Evolutionary conservation across 2,329 filamentous ascomycete species (phyloP).

Genomic region (Hypoxylon sp.): DNA sequence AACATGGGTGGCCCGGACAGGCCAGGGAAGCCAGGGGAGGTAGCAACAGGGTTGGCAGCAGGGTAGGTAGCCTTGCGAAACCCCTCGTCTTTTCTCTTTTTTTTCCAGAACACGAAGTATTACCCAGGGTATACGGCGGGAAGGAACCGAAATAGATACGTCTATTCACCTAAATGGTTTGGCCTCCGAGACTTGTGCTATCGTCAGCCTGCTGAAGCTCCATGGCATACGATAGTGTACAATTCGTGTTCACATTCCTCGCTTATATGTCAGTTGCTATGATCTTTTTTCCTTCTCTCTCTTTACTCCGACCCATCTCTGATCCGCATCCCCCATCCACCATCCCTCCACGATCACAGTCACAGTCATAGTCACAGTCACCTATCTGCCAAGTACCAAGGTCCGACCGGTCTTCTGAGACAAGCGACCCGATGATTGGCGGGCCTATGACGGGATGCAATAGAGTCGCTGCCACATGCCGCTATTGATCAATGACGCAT

Average conservation of each 20-base stretch:
- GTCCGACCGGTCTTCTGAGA: constrained; percentile 44
- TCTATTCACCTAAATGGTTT: background rate
- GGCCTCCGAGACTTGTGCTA: background rate
- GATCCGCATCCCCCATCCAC: constrained; percentile 29
- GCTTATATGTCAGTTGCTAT: constrained; percentile 7
- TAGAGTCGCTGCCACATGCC: constrained; percentile 38
- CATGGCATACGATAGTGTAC: constrained; percentile 6
- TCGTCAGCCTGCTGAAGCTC: constrained; percentile 4
- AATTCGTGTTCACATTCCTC: constrained; percentile 34
- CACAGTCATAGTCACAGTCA: too few relatives aligned
- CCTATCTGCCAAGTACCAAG: constrained; percentile 16
- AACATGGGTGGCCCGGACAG: constrained; percentile 24
- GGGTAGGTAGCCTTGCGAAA: constrained; percentile 35
- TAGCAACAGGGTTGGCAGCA: background rate
- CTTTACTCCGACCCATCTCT: constrained; percentile 10
- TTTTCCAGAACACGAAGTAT: constrained; percentile 30
- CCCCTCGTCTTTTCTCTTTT: constrained; percentile 34
- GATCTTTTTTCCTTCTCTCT: constrained; percentile 5
- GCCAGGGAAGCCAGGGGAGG: background rate
- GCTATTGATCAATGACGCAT: constrained; percentile 50
- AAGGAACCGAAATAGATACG: background rate
- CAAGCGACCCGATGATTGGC: constrained; percentile 42
- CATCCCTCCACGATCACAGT: constrained; percentile 1
- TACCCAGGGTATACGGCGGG: constrained; percentile 14
- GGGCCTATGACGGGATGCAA: constrained; percentile 42